Evolutionary conservation across 1,284 basidiomycete species (phyloP).

Genomic region (Bjerkandera adusta): DNA sequence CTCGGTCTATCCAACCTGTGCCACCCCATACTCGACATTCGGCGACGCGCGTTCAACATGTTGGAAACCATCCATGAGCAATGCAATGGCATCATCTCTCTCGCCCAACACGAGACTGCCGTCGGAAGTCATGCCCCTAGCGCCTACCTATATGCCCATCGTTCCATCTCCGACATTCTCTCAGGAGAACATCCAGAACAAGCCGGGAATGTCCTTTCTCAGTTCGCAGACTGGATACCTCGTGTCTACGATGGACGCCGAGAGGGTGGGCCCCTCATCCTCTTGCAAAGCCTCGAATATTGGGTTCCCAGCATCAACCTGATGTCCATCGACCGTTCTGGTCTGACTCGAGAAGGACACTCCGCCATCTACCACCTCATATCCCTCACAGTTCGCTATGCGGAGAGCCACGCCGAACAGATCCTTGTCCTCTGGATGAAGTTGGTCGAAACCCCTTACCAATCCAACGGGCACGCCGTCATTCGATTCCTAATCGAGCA

Average conservation of each 20-base stretch:
- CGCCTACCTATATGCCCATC: slow-evolving; percentile 82
- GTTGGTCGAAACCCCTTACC: slow-evolving; percentile 68
- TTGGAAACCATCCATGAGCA: slow-evolving; percentile 75
- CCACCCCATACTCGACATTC: slow-evolving; percentile 66
- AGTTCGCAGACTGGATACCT: slow-evolving; percentile 75
- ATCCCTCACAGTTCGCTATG: slow-evolving; percentile 79
- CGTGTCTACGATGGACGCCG: slow-evolving; percentile 57
- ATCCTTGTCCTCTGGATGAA: slow-evolving; percentile 81
- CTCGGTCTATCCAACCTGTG: slow-evolving; percentile 86
- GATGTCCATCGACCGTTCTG: slow-evolving; percentile 56
- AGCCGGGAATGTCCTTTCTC: slow-evolving; percentile 66
- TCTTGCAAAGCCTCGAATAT: slow-evolving; percentile 73
- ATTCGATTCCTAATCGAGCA: slow-evolving; percentile 87
- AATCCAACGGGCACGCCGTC: slow-evolving; percentile 77
- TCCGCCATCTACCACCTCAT: slow-evolving; percentile 82
- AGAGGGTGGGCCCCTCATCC: slow-evolving; percentile 48
- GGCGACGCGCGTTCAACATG: slow-evolving; percentile 78
- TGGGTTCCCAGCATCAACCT: slow-evolving; percentile 81
- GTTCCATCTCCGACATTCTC: slow-evolving; percentile 74
- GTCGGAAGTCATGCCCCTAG: slow-evolving; percentile 73
- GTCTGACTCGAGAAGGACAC: slow-evolving; percentile 59
- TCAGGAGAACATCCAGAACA: slow-evolving; percentile 79
- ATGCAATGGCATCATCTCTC: slow-evolving; percentile 54
- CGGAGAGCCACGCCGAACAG: slow-evolving; percentile 78
- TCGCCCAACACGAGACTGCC: slow-evolving; percentile 76